These are phyloP conservation scores for Parafenestella ontariensis DNA, from an alignment of 2,329 filamentous ascomycete species.

Conservation along the genomic window DNA sequence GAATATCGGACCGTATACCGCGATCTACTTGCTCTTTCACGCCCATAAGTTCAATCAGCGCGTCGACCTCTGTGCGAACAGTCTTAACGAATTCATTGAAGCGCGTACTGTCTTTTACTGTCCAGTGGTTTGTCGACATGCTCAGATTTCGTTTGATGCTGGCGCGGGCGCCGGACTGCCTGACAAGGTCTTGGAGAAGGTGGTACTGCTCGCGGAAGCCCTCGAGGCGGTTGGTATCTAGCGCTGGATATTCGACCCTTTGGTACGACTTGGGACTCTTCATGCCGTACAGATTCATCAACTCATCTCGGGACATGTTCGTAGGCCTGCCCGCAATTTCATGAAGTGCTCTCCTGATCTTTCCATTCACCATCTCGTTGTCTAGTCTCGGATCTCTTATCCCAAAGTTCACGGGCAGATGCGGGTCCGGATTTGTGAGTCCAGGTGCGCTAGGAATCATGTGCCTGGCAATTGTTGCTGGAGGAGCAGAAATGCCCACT, in stretches of 20 bases:
- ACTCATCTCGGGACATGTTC: constrained; percentile 49
- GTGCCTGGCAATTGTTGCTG: constrained; percentile 51
- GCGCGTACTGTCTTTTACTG: constrained; percentile 49
- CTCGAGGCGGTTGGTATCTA: constrained; percentile 55
- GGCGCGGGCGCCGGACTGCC: constrained; percentile 41
- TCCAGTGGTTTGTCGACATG: constrained; percentile 50
- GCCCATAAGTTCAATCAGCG: constrained; percentile 52
- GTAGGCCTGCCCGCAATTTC: constrained; percentile 55
- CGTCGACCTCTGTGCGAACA: constrained; percentile 53
- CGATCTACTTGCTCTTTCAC: constrained; percentile 54
- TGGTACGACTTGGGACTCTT: constrained; percentile 53
- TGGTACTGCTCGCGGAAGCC: constrained; percentile 55
- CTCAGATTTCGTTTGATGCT: constrained; percentile 44
- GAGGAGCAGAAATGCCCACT: constrained; percentile 55
- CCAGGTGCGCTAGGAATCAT: constrained; percentile 55
- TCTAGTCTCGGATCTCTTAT: constrained; percentile 53
- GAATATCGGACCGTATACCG: constrained; percentile 54
- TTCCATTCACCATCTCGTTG: constrained; percentile 45
- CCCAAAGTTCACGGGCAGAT: constrained; percentile 54
- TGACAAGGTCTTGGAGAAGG: constrained; percentile 50
- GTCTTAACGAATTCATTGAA: constrained; percentile 52
- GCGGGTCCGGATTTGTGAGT: constrained; percentile 53
- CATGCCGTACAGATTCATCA: constrained; percentile 56
- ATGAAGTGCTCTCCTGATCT: constrained; percentile 51
- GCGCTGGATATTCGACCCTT: constrained; percentile 47